Evolutionary conservation across 805 yeast species (phyloP), one percentile per base, ranked within the genome.

Genomic region (Saccharomycopsis vini): DNA sequence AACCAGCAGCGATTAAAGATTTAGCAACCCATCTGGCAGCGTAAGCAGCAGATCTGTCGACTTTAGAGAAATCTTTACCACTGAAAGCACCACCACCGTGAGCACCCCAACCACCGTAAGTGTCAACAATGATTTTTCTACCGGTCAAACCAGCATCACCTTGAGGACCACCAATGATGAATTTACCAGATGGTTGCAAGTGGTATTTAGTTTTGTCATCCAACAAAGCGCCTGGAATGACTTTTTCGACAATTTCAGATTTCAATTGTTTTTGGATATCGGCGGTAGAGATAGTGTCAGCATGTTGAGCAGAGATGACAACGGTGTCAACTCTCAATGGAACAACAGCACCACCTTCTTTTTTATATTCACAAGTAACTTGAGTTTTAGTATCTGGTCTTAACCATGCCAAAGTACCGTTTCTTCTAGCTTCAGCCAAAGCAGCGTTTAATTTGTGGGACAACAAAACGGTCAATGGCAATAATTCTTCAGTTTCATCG

Each of bases 51-150:
- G 97, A 90, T 75, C 98, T 86, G 71, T 92, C 98, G 62, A 92
- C 98, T 79, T 92, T 92, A 67, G 97, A 87, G 85, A 86, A 92
- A 72, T 92, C 98, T 78, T 92, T 92, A 71, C 98, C 98, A 54
- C 95, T 84, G 88, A 92, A 92, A 54, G 98, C 98, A 77, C 98
- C 98, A 77, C 98, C 98, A 73, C 98, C 98, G 77, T 92, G 98
- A 62, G 98, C 97, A 72, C 98, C 97, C 94, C 98, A 94, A 62
- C 98, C 98, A 75, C 98, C 98, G 74, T 92, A 92, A 54, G 98
- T 95, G 71, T 92, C 98, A 65, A 92, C 98, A 62, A 92, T 92
- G 69, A 92, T 92, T 77, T 92, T 92, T 76, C 98, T 87, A 69
- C 98, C 98, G 57, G 98, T 92, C 64, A 92, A 75, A 77, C 98